These are phyloP conservation scores for Paraphoma chrysanthemicola DNA, from an alignment of 2,329 filamentous ascomycete species.

Conservation along the genomic window DNA sequence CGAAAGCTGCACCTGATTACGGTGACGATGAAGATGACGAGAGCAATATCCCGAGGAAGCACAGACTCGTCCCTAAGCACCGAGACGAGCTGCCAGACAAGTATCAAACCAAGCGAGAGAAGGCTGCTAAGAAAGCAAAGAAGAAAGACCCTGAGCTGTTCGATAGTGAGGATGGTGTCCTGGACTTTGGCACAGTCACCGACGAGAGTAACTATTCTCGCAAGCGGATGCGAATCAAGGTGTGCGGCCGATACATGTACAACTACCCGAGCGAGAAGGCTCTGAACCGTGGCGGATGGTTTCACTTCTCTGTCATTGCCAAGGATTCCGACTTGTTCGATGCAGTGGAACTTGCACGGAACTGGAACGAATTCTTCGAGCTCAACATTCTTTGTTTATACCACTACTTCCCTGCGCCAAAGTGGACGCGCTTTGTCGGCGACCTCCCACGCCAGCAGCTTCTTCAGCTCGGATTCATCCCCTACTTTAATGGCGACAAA, in stretches of 20 bases:
- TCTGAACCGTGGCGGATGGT: slow-evolving; percentile 58
- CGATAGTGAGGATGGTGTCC: slow-evolving; percentile 21
- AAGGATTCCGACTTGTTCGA: slow-evolving; percentile 56
- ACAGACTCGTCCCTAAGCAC: slow-evolving; percentile 10
- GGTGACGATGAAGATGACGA: slow-evolving; percentile 25
- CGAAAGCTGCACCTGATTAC: slow-evolving; percentile 13
- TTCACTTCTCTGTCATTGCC: slow-evolving; percentile 59
- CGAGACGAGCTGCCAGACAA: slow-evolving; percentile 16
- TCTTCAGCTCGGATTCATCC: slow-evolving; percentile 51
- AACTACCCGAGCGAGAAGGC: slow-evolving; percentile 59
- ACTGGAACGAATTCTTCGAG: slow-evolving; percentile 60
- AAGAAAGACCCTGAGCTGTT: slow-evolving; percentile 4
- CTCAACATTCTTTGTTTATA: slow-evolving; percentile 55
- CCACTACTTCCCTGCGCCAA: slow-evolving; percentile 57
- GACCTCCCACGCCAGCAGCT: slow-evolving; percentile 50
- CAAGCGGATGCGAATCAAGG: slow-evolving; percentile 53
- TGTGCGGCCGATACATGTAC: slow-evolving; percentile 59
- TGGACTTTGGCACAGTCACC: slow-evolving; percentile 49
- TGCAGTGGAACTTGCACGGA: slow-evolving; percentile 55
- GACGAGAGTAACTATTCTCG: slow-evolving; percentile 39
- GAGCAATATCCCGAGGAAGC: slow-evolving; percentile 14
- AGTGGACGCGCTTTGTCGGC: slow-evolving; percentile 54
- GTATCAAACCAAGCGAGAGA: slow-evolving; percentile 44
- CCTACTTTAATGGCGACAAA: slow-evolving; percentile 42
- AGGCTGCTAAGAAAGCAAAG: slow-evolving; percentile 25